These are phyloP conservation scores for Penicillium sp. DNA, from an alignment of 2,329 filamentous ascomycete species.

Conservation along the genomic window DNA sequence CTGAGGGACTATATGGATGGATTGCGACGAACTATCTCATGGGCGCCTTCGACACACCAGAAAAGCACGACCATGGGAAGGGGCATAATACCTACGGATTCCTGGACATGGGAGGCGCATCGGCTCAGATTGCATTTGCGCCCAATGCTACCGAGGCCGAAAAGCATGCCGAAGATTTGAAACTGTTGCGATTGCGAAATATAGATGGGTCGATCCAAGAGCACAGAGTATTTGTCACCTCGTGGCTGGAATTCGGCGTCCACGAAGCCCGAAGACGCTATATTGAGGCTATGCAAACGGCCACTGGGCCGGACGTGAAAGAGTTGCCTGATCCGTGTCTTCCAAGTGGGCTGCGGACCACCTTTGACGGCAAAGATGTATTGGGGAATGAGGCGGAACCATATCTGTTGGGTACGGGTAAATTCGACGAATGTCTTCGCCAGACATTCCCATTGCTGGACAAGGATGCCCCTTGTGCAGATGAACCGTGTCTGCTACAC, in stretches of 20 bases:
- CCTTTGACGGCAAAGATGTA: conserved; percentile 61
- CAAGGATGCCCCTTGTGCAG: conserved; percentile 79
- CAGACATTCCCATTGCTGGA: conserved; percentile 81
- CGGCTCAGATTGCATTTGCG: conserved; percentile 95
- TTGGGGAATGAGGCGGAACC: conserved; percentile 43
- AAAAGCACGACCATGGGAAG: conserved; percentile 74
- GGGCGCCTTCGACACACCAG: conserved; percentile 77
- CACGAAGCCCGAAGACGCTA: conserved; percentile 86
- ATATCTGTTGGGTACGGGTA: conserved; percentile 75
- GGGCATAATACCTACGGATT: conserved; percentile 94
- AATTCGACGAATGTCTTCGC: conserved; percentile 78
- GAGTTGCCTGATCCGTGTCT: conserved; percentile 90
- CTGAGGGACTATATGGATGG: conserved; percentile 95
- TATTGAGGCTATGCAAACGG: conserved; percentile 68
- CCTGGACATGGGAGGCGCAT: conserved; percentile 96
- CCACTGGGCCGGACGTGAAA: conserved; percentile 55
- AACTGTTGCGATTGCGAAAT: conserved; percentile 76
- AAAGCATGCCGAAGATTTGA: conserved; percentile 86
- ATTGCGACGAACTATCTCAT: conserved; percentile 94
- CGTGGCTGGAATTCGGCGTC: conserved; percentile 96
- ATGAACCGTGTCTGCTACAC: conserved; percentile 82
- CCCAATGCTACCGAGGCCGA: conserved; percentile 86
- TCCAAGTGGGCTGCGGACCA: conserved; percentile 70
- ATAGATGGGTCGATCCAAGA: conserved; percentile 74
- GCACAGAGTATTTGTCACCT: conserved; percentile 88